Conservation (phyloP, 2,329 filamentous ascomycete species). For the Colletotrichum sp. region DNA sequence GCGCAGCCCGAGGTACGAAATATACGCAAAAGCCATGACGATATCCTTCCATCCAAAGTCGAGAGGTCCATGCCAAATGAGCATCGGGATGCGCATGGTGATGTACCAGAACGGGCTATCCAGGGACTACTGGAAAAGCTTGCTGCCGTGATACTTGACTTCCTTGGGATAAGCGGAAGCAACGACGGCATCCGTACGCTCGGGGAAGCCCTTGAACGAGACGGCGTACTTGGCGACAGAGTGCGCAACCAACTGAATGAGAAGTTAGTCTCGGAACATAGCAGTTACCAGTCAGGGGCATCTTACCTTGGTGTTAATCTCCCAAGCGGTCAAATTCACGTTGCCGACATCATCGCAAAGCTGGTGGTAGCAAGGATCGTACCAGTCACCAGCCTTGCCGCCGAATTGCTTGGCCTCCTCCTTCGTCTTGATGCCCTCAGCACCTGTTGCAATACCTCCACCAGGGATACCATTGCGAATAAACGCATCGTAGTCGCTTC, state of each 20-base stretch:
- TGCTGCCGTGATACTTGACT: slow-evolving; percentile 55
- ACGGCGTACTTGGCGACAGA: slow-evolving; percentile 73
- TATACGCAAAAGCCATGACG: too few relatives aligned
- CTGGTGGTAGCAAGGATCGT: slow-evolving; percentile 66
- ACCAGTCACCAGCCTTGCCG: slow-evolving; percentile 67
- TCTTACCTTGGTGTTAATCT: slow-evolving; percentile 63
- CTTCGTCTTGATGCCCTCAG: slow-evolving; percentile 76
- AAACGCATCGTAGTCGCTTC: slow-evolving; percentile 82
- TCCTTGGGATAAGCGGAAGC: slow-evolving; percentile 34
- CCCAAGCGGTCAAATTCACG: slow-evolving; percentile 64
- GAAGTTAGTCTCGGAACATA: slow-evolving; percentile 21
- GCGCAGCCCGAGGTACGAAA: too few relatives aligned
- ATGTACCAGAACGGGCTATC: too few relatives aligned
- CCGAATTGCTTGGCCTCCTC: slow-evolving; percentile 72
- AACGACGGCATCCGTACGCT: slow-evolving; percentile 44
- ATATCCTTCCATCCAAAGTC: too few relatives aligned
- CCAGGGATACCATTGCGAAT: slow-evolving; percentile 74
- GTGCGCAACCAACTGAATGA: slow-evolving; percentile 66
- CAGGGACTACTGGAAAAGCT: slow-evolving; percentile 35
- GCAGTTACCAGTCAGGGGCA: slow-evolving; percentile 7
- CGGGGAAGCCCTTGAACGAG: slow-evolving; percentile 70
- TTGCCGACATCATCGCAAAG: slow-evolving; percentile 65
- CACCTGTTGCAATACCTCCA: slow-evolving; percentile 79
- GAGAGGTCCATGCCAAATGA: too few relatives aligned
- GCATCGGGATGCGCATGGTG: too few relatives aligned